Evolutionary conservation across 768 basidiomycete genomes (phyloP).

Genomic region (Tricholoma sp.): DNA sequence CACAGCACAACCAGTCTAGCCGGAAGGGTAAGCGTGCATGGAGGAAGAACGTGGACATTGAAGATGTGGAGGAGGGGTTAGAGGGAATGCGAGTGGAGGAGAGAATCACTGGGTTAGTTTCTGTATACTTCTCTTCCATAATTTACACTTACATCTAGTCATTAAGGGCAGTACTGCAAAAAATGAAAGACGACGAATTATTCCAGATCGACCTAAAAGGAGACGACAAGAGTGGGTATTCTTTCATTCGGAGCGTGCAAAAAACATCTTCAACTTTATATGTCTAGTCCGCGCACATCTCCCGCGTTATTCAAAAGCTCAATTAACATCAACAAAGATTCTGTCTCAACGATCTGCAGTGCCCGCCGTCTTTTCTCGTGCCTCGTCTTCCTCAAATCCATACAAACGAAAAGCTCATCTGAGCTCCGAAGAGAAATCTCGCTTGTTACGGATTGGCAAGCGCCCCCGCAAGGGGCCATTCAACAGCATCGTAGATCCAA

Average conservation of each 20-base stretch:
- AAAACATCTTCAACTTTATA: background rate
- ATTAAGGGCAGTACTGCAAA: slow-evolving; percentile 54
- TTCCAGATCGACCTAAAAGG: slow-evolving; percentile 80
- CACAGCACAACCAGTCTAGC: slow-evolving; percentile 63
- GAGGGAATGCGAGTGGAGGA: slow-evolving; percentile 81
- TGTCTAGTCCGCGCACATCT: slow-evolving; percentile 54
- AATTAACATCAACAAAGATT: slow-evolving; percentile 71
- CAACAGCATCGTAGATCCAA: slow-evolving; percentile 63
- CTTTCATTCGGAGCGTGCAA: background rate
- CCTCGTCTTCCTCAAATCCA: slow-evolving; percentile 22
- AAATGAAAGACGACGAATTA: slow-evolving; percentile 65
- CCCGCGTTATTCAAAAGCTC: slow-evolving; percentile 47
- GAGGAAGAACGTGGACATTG: slow-evolving; percentile 89
- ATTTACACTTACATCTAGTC: background rate
- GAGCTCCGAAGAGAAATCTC: slow-evolving; percentile 65
- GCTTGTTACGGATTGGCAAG: slow-evolving; percentile 72
- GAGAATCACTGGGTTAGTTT: slow-evolving; percentile 64
- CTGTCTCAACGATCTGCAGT: slow-evolving; percentile 84
- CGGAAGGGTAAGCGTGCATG: slow-evolving; percentile 91
- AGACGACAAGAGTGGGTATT: slow-evolving; percentile 59
- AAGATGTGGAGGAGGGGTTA: slow-evolving; percentile 68
- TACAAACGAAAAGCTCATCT: slow-evolving; percentile 43
- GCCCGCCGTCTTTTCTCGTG: slow-evolving; percentile 72
- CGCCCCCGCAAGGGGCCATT: slow-evolving; percentile 68
- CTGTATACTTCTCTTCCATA: background rate